Conservation (phyloP, 192 early-diverging fungal genomes). For the Coemansia sp. region DNA sequence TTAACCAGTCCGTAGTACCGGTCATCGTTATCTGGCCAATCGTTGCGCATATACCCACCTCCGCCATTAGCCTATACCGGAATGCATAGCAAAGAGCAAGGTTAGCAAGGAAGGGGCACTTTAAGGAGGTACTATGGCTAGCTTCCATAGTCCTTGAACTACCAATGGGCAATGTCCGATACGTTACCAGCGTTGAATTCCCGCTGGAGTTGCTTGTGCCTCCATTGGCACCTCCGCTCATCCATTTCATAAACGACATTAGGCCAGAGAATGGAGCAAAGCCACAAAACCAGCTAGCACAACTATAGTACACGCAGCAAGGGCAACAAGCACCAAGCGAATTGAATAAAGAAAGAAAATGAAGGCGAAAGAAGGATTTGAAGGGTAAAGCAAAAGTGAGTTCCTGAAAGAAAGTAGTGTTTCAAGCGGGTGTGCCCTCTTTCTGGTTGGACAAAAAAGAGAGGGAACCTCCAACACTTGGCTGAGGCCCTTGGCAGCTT, state of each 20-base stretch:
- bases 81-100: background rate
- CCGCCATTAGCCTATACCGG: constrained; percentile 23
- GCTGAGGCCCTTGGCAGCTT: too few relatives aligned
- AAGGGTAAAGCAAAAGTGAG: background rate
- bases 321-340: background rate
- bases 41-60: constrained; percentile 15
- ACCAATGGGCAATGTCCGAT: background rate
- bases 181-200: constrained; percentile 10
- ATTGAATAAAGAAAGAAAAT: background rate
- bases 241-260: constrained; percentile 74
- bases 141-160: background rate
- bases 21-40: constrained; percentile 65
- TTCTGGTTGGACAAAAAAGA: too few relatives aligned
- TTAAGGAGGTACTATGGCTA: background rate
- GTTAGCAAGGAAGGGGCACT: background rate
- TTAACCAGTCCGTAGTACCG: constrained; percentile 89
- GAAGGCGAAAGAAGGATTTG: too few relatives aligned
- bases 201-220: constrained; percentile 23
- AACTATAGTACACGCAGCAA: constrained; percentile 1
- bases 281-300: background rate
- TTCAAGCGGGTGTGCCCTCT: too few relatives aligned
- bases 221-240: constrained; percentile 43
- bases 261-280: background rate
- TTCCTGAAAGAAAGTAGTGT: background rate
- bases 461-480: too few relatives aligned